phyloP scores from a whole-genome alignment of 441 rosid species.

The Manihot esculenta region DNA sequence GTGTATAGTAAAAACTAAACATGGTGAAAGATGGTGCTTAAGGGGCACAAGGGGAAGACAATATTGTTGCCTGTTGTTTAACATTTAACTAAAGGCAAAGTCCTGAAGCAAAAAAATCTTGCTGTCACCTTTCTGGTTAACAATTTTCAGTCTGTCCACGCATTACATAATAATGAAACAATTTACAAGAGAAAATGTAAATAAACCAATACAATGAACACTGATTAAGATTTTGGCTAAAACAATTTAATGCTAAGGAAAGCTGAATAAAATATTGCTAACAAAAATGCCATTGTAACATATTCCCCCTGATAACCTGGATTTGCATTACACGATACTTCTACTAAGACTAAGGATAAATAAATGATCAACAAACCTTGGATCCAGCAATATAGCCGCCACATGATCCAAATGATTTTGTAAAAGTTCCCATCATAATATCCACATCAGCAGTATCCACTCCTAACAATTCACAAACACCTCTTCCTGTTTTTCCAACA shows the following conservation, averaged over 20 bases:
- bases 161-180: not conserved
- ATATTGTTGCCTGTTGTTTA: not conserved
- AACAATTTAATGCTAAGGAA: too few species aligned
- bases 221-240: too few species aligned
- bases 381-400: slow-evolving; percentile 94
- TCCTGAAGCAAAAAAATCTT: not conserved
- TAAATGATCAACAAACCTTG: slow-evolving; percentile 42
- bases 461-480: slow-evolving; percentile 87
- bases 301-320: not conserved
- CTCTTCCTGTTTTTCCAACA: slow-evolving; percentile 80
- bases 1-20: not conserved
- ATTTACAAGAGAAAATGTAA: not conserved
- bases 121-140: not conserved
- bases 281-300: slow-evolving; percentile 36
- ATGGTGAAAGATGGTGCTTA: not conserved
- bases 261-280: not conserved
- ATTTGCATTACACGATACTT: not conserved
- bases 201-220: too few species aligned
- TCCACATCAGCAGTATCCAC: slow-evolving; percentile 86
- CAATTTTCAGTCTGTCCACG: not conserved
- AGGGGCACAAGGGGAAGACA: not conserved
- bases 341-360: too few species aligned
- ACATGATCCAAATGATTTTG: slow-evolving; percentile 89
- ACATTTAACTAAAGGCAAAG: not conserved
- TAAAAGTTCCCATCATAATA: slow-evolving; percentile 96